Conservation (phyloP, 192 early-diverging fungal genomes). For the Coemansia brasiliensis region DNA sequence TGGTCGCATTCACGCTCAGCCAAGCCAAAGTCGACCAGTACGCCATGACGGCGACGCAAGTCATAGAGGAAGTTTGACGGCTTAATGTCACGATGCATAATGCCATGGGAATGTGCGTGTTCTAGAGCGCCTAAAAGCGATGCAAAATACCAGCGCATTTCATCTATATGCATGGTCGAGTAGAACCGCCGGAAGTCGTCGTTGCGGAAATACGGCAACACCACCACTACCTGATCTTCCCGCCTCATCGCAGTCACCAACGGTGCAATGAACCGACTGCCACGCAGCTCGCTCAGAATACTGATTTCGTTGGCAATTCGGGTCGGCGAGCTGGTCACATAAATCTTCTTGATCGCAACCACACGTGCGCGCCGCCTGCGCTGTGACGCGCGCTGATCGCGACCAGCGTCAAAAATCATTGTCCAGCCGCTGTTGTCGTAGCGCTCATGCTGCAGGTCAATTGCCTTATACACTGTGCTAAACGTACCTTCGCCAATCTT, state of each 20-base stretch:
- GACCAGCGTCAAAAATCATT: constrained; percentile 27
- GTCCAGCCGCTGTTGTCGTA: constrained; percentile 75
- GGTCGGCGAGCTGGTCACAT: constrained; percentile 73
- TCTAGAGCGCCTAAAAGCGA: constrained; percentile 70
- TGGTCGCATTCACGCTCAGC: constrained; percentile 63
- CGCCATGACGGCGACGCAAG: constrained; percentile 64
- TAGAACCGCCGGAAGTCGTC: constrained; percentile 80
- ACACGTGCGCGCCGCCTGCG: constrained; percentile 34
- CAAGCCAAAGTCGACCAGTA: constrained; percentile 92
- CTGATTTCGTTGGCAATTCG: constrained; percentile 82
- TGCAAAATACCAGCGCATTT: constrained; percentile 77
- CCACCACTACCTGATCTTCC: constrained; percentile 78
- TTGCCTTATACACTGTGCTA: constrained; percentile 87
- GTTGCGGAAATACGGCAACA: constrained; percentile 83
- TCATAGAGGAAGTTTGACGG: constrained; percentile 95
- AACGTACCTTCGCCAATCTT: constrained; percentile 93
- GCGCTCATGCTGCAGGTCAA: constrained; percentile 69
- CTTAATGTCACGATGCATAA: constrained; percentile 93
- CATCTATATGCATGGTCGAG: constrained; percentile 58
- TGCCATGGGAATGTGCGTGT: constrained; percentile 67
- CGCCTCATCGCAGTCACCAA: constrained; percentile 78
- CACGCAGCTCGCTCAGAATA: constrained; percentile 72
- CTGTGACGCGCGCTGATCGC: no score
- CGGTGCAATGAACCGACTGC: constrained; percentile 70
- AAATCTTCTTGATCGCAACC: constrained; percentile 87